Evolutionary conservation across 495 filamentous ascomycete genomes (phyloP).

Genomic region (Penicillium roqueforti): DNA sequence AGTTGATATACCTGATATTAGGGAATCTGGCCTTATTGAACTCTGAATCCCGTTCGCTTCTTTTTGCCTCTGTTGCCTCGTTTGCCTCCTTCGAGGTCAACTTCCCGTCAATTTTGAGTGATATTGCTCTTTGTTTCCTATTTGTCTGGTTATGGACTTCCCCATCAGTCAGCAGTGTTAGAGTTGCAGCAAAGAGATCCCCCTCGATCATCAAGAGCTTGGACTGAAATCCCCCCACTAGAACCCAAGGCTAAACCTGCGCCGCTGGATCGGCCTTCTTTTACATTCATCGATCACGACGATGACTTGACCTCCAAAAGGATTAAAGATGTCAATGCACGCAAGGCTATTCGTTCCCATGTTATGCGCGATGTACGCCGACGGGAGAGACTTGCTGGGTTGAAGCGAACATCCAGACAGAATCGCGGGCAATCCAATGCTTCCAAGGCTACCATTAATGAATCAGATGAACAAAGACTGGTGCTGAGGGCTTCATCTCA

Average conservation of each 20-base stretch:
- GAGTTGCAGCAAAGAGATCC: not conserved
- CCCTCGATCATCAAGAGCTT: not conserved
- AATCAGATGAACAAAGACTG: constrained; percentile 11
- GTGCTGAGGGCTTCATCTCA: constrained; percentile 17
- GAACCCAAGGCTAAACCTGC: constrained; percentile 15
- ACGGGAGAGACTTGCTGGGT: constrained; percentile 33
- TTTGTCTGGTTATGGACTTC: not conserved
- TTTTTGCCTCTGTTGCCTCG: not conserved
- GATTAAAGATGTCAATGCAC: constrained; percentile 36
- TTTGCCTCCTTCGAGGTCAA: not conserved
- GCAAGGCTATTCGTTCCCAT: constrained; percentile 37
- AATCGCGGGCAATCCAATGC: constrained; percentile 10
- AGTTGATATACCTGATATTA: not conserved
- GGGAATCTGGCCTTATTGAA: not conserved
- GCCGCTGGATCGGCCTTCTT: constrained; percentile 29
- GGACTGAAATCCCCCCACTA: constrained; percentile 12
- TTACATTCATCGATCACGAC: constrained; percentile 38
- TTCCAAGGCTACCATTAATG: constrained; percentile 1
- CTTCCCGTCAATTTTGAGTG: not conserved
- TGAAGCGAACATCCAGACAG: constrained; percentile 31
- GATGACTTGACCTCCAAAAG: constrained; percentile 37
- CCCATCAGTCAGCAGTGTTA: not conserved
- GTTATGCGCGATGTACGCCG: constrained; percentile 41
- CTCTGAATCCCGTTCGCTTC: not conserved
- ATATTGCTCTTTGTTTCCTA: not conserved